phyloP scores from a whole-genome alignment of 2,329 filamentous ascomycete species.

The Apiospora koreana region DNA sequence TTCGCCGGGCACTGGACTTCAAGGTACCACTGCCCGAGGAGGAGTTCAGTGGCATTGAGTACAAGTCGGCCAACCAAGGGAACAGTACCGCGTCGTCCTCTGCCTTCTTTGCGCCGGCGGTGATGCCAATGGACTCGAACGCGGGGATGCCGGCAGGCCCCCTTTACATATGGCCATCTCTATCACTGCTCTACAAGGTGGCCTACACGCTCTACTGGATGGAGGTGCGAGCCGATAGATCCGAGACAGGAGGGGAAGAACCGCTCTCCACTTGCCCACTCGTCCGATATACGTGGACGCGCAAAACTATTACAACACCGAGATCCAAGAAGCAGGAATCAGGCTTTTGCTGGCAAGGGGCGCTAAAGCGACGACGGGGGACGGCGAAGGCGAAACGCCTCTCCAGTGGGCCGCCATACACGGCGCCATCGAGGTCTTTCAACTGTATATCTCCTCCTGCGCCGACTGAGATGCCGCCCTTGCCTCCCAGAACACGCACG shows the following conservation, averaged over 20 bases:
- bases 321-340: slow-evolving; percentile 20
- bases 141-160: neutral
- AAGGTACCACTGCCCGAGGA: neutral
- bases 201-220: neutral
- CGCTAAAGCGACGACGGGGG: slow-evolving; percentile 18
- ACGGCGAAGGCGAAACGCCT: slow-evolving; percentile 25
- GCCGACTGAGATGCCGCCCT: slow-evolving; percentile 11
- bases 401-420: slow-evolving; percentile 21
- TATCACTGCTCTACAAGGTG: neutral
- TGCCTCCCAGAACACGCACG: slow-evolving; percentile 17
- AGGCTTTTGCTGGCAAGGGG: slow-evolving; percentile 23
- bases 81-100: slow-evolving; percentile 1
- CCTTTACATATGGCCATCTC: neutral
- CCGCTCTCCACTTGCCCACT: neutral
- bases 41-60: neutral
- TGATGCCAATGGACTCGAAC: neutral
- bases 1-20: neutral
- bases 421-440: neutral
- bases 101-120: neutral
- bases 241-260: neutral
- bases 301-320: neutral
- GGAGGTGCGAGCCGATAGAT: neutral
- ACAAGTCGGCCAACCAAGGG: neutral
- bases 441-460: slow-evolving; percentile 13
- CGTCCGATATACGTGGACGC: neutral